Evolutionary conservation across 2,329 filamentous ascomycete species (phyloP).

Genomic region (Aspergillus phoenicis): DNA sequence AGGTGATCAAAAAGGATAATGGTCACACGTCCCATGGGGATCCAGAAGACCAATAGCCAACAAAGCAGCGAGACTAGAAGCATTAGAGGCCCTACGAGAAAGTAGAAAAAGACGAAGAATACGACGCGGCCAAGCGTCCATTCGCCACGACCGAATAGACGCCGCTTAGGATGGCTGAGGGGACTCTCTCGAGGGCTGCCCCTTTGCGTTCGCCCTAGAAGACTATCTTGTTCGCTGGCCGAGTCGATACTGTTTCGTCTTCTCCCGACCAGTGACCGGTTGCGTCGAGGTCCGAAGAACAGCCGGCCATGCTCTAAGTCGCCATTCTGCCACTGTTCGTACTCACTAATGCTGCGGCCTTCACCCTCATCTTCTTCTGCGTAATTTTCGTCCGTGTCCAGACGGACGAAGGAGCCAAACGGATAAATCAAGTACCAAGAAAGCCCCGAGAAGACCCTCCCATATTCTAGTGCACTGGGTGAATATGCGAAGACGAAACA

Average conservation of each 20-base stretch:
- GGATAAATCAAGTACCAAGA: constrained; percentile 89
- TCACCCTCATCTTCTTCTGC: constrained; percentile 93
- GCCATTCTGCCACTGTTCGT: constrained; percentile 98
- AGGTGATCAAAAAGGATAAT: constrained; percentile 88
- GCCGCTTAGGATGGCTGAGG: constrained; percentile 65
- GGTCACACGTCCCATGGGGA: constrained; percentile 97
- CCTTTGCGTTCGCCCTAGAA: constrained; percentile 70
- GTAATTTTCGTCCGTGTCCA: constrained; percentile 93
- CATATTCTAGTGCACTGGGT: constrained; percentile 82
- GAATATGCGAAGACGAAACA: constrained; percentile 80
- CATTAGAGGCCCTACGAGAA: constrained; percentile 81
- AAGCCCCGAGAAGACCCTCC: constrained; percentile 79
- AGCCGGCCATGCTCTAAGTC: constrained; percentile 93
- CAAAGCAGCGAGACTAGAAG: constrained; percentile 85
- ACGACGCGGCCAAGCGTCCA: constrained; percentile 94
- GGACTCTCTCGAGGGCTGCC: constrained; percentile 48
- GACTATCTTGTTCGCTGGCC: constrained; percentile 82
- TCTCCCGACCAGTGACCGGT: constrained; percentile 79
- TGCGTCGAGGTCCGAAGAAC: constrained; percentile 84
- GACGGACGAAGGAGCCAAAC: constrained; percentile 92
- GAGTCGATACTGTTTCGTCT: constrained; percentile 89
- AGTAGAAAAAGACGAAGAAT: constrained; percentile 96
- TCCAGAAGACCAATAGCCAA: constrained; percentile 96
- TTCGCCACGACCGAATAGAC: constrained; percentile 90
- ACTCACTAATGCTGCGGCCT: constrained; percentile 95